Evolutionary conservation across 1,139 yeast genomes (phyloP).

Genomic region (Scheffersomyces parashehatae): DNA sequence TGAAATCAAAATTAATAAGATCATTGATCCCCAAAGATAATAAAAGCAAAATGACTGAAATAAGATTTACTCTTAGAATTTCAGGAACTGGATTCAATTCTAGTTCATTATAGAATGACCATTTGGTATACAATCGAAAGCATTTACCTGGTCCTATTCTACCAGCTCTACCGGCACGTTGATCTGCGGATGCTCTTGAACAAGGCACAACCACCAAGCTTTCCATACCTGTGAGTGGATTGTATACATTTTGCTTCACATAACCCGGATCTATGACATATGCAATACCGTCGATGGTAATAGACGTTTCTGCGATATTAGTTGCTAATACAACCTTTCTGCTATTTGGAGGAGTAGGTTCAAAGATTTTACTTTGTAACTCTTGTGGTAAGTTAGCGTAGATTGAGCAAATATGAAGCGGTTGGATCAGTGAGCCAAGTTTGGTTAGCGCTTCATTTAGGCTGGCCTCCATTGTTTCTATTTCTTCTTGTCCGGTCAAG

Average conservation of each 20-base stretch:
- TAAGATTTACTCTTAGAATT: conserved; percentile 76
- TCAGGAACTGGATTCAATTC: conserved; percentile 86
- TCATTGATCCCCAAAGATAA: conserved; percentile 83
- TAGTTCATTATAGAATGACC: conserved; percentile 78
- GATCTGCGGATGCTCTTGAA: conserved; percentile 93
- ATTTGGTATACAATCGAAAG: conserved; percentile 81
- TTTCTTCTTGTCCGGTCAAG: conserved; percentile 87
- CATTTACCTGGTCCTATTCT: conserved; percentile 97
- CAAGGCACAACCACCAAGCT: conserved; percentile 82
- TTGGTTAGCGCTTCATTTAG: conserved; percentile 63
- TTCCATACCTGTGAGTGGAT: conserved; percentile 88
- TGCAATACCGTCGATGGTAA: conserved; percentile 88
- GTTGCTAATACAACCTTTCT: conserved; percentile 93
- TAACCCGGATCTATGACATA: conserved; percentile 93
- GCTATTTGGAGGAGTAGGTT: conserved; percentile 76
- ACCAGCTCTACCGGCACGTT: conserved; percentile 97
- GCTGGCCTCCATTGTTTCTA: conserved; percentile 76
- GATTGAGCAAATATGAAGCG: conserved; percentile 79
- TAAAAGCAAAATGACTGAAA: conserved; percentile 71
- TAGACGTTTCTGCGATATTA: conserved; percentile 94
- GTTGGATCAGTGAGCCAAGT: conserved; percentile 63
- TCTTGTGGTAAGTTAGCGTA: conserved; percentile 91
- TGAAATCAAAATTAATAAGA: conserved; percentile 77
- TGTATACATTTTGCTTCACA: conserved; percentile 83
- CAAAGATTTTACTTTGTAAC: conserved; percentile 77